Evolutionary conservation across 441 rosid genomes (phyloP).

Genomic region (Aleurites moluccanus): DNA sequence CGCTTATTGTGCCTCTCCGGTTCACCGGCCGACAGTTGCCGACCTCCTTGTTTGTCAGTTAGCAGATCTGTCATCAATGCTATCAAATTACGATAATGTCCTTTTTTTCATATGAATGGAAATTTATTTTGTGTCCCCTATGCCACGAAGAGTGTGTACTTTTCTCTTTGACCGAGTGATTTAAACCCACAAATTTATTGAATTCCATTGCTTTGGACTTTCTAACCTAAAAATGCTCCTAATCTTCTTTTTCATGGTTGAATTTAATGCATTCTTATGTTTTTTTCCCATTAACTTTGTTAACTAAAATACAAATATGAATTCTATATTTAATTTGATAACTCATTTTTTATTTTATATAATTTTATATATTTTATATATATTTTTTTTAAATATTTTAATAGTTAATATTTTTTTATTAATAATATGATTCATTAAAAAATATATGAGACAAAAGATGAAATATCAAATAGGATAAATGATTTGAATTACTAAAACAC

Average conservation of each 20-base stretch:
- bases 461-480: too few relatives aligned
- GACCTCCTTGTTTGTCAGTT: conserved; percentile 57
- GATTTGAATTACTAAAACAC: too few relatives aligned
- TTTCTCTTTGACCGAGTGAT: background rate
- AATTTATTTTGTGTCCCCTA: background rate
- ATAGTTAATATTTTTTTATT: too few relatives aligned
- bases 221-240: background rate
- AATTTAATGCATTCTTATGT: background rate
- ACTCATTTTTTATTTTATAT: too few relatives aligned
- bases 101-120: conserved; percentile 25
- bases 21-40: conserved; percentile 70
- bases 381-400: too few relatives aligned
- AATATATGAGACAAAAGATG: too few relatives aligned
- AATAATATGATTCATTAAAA: too few relatives aligned
- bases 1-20: conserved; percentile 40
- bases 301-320: too few relatives aligned
- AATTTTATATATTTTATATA: too few relatives aligned
- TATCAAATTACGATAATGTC: conserved; percentile 35
- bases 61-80: conserved; percentile 35
- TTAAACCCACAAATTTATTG: background rate
- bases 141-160: background rate
- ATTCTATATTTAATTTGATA: too few relatives aligned
- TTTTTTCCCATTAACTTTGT: too few relatives aligned
- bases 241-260: too few relatives aligned
- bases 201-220: background rate